Evolutionary conservation across 1,139 yeast species (phyloP).

Genomic region (Debaryomyces sp.): DNA sequence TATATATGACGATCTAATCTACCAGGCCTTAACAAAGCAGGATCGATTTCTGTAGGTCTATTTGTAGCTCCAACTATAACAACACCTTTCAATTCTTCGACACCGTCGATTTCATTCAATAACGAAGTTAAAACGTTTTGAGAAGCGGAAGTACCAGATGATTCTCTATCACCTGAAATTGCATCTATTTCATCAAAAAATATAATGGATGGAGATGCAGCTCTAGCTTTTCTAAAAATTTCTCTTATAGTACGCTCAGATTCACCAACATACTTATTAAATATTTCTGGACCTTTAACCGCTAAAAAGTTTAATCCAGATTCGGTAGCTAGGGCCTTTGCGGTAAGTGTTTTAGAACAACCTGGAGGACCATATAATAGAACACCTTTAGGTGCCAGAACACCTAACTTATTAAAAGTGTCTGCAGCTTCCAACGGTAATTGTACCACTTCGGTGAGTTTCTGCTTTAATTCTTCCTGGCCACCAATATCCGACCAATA

Average conservation of each 20-base stretch:
- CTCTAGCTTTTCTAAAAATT: constrained; percentile 86
- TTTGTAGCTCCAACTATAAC: constrained; percentile 95
- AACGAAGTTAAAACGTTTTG: constrained; percentile 87
- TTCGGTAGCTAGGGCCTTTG: constrained; percentile 94
- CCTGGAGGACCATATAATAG: constrained; percentile 96
- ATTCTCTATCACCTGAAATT: constrained; percentile 69
- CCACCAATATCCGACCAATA: constrained; percentile 97
- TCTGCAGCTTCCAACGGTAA: constrained; percentile 85
- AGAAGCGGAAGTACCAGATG: constrained; percentile 68
- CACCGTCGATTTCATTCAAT: constrained; percentile 94
- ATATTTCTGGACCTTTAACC: constrained; percentile 93
- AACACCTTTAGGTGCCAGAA: constrained; percentile 90
- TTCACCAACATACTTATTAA: constrained; percentile 94
- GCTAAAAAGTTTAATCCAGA: constrained; percentile 91
- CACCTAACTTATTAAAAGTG: constrained; percentile 74
- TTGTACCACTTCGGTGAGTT: constrained; percentile 86
- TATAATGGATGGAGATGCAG: constrained; percentile 90
- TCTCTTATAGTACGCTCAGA: constrained; percentile 88
- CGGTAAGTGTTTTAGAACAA: constrained; percentile 91
- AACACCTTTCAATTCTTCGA: constrained; percentile 90
- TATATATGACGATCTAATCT: constrained; percentile 89
- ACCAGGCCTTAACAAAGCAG: constrained; percentile 92
- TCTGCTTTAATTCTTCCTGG: constrained; percentile 76
- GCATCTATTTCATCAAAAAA: constrained; percentile 98
- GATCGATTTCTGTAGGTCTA: constrained; percentile 88